Percentiles rank a stretch among this genome's conserved stretches.
phyloP scores from a whole-genome alignment of 2,329 filamentous ascomycete species.

The Penicillium decumbens region DNA sequence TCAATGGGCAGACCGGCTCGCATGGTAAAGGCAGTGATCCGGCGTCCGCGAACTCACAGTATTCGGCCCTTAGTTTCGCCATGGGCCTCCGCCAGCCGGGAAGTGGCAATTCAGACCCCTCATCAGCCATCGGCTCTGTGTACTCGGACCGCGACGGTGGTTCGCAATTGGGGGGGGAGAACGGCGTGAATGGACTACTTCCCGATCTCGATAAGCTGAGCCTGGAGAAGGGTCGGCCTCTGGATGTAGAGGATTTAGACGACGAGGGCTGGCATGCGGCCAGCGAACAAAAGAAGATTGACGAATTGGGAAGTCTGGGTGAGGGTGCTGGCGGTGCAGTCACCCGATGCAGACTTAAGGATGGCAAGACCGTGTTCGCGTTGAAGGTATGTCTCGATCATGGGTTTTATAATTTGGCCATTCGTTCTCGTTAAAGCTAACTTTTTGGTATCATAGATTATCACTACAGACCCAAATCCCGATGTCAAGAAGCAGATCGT shows the following conservation, averaged over 20 bases:
- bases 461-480: slow-evolving; percentile 95
- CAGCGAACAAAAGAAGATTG: slow-evolving; percentile 79
- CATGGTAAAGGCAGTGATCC: slow-evolving; percentile 76
- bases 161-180: slow-evolving; percentile 73
- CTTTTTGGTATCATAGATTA: slow-evolving; percentile 59
- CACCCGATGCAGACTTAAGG: slow-evolving; percentile 81
- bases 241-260: slow-evolving; percentile 92
- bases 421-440: slow-evolving; percentile 8
- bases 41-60: slow-evolving; percentile 80
- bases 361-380: slow-evolving; percentile 90
- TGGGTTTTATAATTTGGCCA: background rate
- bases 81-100: slow-evolving; percentile 62
- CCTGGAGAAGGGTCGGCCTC: slow-evolving; percentile 72
- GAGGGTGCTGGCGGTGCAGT: slow-evolving; percentile 96
- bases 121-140: slow-evolving; percentile 79
- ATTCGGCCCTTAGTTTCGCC: slow-evolving; percentile 76
- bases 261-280: slow-evolving; percentile 94
- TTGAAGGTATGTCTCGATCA: slow-evolving; percentile 65
- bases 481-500: slow-evolving; percentile 98
- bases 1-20: slow-evolving; percentile 70
- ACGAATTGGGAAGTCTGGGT: slow-evolving; percentile 82
- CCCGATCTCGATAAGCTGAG: slow-evolving; percentile 74
- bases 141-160: slow-evolving; percentile 76
- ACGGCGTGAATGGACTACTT: slow-evolving; percentile 70
- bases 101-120: slow-evolving; percentile 69